phyloP scores from a whole-genome alignment of 208 protist species.

The Naegleria fowleri region DNA sequence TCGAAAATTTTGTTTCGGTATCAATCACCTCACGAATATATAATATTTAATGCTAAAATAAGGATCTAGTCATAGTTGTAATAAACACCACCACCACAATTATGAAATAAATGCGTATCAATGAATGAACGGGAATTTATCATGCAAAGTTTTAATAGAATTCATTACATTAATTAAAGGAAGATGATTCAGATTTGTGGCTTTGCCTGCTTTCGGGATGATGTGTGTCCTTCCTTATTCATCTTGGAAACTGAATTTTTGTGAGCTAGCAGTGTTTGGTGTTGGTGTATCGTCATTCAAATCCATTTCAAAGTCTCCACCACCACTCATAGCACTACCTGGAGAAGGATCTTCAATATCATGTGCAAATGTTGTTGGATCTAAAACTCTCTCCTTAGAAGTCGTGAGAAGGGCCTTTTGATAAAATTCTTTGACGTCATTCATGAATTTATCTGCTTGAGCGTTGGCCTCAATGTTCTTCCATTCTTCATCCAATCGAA shows the following conservation, averaged over 20 bases:
- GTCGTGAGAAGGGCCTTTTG: not conserved
- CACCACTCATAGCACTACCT: not conserved
- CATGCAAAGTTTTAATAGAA: too few species aligned
- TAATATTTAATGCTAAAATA: too few species aligned
- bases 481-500: slow-evolving; percentile 5
- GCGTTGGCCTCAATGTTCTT: not conserved
- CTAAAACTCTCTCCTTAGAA: not conserved
- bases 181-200: too few species aligned
- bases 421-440: slow-evolving; percentile 19
- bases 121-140: too few species aligned
- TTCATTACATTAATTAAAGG: too few species aligned
- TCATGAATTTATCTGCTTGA: slow-evolving; percentile 13
- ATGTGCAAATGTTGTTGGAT: not conserved
- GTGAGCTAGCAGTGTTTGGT: not conserved
- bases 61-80: too few species aligned
- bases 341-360: not conserved
- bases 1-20: too few species aligned
- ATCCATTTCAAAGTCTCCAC: not conserved
- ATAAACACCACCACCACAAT: too few species aligned
- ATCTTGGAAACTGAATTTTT: not conserved
- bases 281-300: not conserved
- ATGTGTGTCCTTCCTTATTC: too few species aligned
- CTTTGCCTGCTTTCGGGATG: too few species aligned
- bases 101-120: too few species aligned
- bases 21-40: too few species aligned